phyloP scores from a whole-genome alignment of 73 alveolate species.

The Uronychia binucleata region DNA sequence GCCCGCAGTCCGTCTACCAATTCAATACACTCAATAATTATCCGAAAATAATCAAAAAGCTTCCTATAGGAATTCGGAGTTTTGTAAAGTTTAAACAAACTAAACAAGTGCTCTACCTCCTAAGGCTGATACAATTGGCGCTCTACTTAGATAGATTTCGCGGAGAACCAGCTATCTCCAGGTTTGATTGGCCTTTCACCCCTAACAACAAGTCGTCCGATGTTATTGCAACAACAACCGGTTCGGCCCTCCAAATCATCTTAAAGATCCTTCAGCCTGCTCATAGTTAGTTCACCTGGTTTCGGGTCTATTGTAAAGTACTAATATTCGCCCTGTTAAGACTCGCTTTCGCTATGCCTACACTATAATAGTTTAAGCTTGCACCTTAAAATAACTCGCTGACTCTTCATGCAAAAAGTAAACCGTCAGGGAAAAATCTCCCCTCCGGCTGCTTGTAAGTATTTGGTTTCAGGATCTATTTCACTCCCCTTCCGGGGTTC shows the following conservation, averaged over 20 bases:
- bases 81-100: neutral
- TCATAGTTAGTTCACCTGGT: constrained; percentile 48
- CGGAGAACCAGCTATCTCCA: constrained; percentile 73
- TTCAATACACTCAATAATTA: neutral
- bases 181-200: constrained; percentile 72
- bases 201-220: constrained; percentile 66
- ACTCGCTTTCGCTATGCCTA: neutral
- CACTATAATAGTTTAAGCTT: constrained; percentile 26
- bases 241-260: constrained; percentile 46
- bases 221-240: constrained; percentile 52
- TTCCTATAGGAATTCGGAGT: constrained; percentile 3
- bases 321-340: neutral
- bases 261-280: constrained; percentile 43
- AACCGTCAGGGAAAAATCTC: constrained; percentile 21
- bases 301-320: constrained; percentile 57
- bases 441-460: neutral
- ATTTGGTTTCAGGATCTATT: constrained; percentile 33
- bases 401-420: constrained; percentile 66
- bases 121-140: too few relatives aligned
- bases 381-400: constrained; percentile 47
- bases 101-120: neutral
- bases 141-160: constrained; percentile 63
- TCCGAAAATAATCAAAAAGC: neutral
- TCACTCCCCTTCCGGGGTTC: neutral
- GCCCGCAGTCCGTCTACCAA: neutral